A percentile compares a stretch with the other conserved stretches of the same genome.
These are phyloP conservation scores for Gossypium australe DNA, from an alignment of 345 rosid genomes.

Conservation along the genomic window DNA sequence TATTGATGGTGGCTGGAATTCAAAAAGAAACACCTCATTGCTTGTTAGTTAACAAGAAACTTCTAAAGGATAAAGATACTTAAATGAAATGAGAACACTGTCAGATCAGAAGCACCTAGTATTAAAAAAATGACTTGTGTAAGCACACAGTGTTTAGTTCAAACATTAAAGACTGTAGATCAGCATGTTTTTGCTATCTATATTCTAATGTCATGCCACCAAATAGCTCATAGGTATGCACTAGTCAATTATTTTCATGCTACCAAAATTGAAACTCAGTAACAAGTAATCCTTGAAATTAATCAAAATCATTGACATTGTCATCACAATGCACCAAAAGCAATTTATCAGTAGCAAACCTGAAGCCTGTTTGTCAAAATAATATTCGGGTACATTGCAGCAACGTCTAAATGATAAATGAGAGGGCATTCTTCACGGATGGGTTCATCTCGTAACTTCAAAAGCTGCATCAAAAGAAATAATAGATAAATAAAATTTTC, in stretches of 20 bases:
- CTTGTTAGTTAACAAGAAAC: background rate
- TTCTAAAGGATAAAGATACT: background rate
- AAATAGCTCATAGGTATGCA: conserved; percentile 5
- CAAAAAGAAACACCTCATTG: conserved; percentile 16
- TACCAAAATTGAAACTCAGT: background rate
- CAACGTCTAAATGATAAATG: conserved; percentile 95
- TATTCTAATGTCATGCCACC: background rate
- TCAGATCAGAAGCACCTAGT: background rate
- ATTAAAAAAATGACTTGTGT: background rate
- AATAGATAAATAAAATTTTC: background rate
- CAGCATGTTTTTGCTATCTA: background rate
- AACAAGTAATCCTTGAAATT: background rate
- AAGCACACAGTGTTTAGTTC: background rate
- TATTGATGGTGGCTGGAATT: conserved; percentile 84
- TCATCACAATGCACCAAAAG: background rate
- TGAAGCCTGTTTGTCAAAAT: conserved; percentile 96
- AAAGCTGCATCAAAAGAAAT: conserved; percentile 52
- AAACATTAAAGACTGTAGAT: background rate
- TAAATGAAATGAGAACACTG: background rate
- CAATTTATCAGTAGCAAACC: conserved; percentile 38
- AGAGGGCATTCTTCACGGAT: conserved; percentile 91
- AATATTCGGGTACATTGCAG: conserved; percentile 99
- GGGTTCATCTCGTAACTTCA: conserved; percentile 67
- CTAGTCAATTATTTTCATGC: background rate
- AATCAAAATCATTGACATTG: background rate